These are phyloP conservation scores for Colletotrichum navitas DNA, from an alignment of 2,329 filamentous ascomycete genomes.

Conservation along the genomic window DNA sequence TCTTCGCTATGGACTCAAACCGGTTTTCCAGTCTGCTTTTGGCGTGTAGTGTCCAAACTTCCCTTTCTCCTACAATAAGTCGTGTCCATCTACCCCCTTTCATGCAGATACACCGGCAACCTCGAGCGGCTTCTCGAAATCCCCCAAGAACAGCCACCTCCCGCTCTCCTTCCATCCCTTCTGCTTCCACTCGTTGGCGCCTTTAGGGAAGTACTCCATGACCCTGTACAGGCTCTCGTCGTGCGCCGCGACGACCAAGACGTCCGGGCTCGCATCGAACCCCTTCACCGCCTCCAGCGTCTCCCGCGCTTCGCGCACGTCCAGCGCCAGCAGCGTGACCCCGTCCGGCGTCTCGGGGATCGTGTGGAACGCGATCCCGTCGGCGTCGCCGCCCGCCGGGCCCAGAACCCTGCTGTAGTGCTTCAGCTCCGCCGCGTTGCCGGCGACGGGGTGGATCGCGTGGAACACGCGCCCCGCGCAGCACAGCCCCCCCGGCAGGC, in stretches of 20 bases:
- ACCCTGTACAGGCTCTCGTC: not conserved
- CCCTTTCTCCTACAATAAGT: too few species aligned
- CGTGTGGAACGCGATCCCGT: not conserved
- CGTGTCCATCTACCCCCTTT: not conserved
- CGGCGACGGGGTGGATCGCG: slow-evolving; percentile 10
- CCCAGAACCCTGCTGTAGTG: not conserved
- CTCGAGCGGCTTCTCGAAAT: slow-evolving; percentile 2
- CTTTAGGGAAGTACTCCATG: not conserved
- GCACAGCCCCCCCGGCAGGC: not conserved
- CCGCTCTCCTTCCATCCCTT: slow-evolving; percentile 20
- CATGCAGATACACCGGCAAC: not conserved
- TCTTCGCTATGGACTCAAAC: too few species aligned
- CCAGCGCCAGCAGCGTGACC: not conserved
- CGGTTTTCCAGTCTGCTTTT: too few species aligned
- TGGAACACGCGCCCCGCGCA: slow-evolving; percentile 1
- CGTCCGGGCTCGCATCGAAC: slow-evolving; percentile 13
- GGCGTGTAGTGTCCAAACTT: too few species aligned
- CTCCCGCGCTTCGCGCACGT: slow-evolving; percentile 6
- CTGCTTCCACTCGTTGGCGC: not conserved
- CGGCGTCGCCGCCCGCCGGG: slow-evolving; percentile 4
- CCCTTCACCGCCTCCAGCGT: slow-evolving; percentile 3
- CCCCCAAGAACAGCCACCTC: slow-evolving; percentile 2
- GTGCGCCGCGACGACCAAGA: slow-evolving; percentile 13
- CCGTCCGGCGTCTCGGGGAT: not conserved
- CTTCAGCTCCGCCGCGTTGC: not conserved